phyloP scores from a whole-genome alignment of 257 asterid genomes.

The Buddleja alternifolia region DNA sequence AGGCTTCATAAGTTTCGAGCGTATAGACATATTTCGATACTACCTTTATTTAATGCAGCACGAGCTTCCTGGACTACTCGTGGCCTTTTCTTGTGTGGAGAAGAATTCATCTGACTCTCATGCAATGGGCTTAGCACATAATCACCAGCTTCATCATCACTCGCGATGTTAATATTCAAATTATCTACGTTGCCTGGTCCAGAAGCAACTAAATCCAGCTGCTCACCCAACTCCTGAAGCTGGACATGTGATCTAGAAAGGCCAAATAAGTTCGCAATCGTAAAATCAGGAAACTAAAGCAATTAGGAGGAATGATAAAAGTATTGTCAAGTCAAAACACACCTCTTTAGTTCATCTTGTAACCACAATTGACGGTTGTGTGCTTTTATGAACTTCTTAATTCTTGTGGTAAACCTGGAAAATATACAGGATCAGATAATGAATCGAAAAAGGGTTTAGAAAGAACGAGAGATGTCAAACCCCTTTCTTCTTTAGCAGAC shows the following conservation, averaged over 20 bases:
- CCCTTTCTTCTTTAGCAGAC: not conserved
- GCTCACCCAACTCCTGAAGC: conserved; percentile 76
- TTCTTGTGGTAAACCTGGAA: conserved; percentile 62
- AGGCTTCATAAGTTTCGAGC: not conserved
- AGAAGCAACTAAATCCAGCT: conserved; percentile 53
- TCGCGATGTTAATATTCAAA: conserved; percentile 37
- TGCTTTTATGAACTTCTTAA: conserved; percentile 77
- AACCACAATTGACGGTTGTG: conserved; percentile 65
- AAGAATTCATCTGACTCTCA: conserved; percentile 46
- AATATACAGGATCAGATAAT: conserved; percentile 13
- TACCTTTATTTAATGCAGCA: conserved; percentile 65
- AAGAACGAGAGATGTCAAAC: conserved; percentile 7
- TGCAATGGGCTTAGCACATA: conserved; percentile 40
- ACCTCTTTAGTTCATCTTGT: conserved; percentile 91
- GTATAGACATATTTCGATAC: not conserved
- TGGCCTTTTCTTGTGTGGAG: conserved; percentile 62
- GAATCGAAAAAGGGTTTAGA: conserved; percentile 26
- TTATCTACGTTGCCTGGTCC: conserved; percentile 54
- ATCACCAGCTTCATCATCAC: conserved; percentile 60
- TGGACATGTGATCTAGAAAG: conserved; percentile 73
- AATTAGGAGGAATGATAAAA: conserved; percentile 8
- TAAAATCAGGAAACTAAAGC: conserved; percentile 14
- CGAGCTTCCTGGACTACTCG: conserved; percentile 45
- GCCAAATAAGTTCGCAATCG: conserved; percentile 35
- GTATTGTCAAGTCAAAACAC: conserved; percentile 27